These are phyloP conservation scores for Pyrenula massariospora DNA, from an alignment of 495 filamentous ascomycete species.

Conservation along the genomic window DNA sequence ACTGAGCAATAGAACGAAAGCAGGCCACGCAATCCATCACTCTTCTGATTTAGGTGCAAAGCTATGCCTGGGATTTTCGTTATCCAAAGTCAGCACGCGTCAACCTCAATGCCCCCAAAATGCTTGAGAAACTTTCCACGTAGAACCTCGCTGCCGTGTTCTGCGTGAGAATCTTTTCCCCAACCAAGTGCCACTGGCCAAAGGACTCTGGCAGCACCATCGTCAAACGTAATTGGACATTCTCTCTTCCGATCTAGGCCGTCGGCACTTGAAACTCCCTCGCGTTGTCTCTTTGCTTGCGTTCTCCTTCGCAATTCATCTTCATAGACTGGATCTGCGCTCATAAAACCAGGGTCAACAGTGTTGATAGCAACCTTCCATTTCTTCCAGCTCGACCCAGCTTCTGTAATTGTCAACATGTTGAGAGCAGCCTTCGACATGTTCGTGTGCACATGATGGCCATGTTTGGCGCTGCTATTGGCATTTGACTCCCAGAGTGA, in stretches of 20 bases:
- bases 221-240: constrained; percentile 34
- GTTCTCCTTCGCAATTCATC: constrained; percentile 3
- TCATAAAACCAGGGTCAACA: constrained; percentile 39
- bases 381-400: constrained; percentile 19
- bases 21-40: no score
- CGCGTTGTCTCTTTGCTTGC: constrained; percentile 33
- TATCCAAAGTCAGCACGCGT: not conserved
- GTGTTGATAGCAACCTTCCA: constrained; percentile 31
- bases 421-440: constrained; percentile 40
- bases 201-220: constrained; percentile 32
- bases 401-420: constrained; percentile 36
- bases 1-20: no score
- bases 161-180: not conserved
- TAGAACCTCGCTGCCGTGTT: constrained; percentile 6
- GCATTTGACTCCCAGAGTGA: constrained; percentile 23
- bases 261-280: constrained; percentile 27
- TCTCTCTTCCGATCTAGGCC: constrained; percentile 3
- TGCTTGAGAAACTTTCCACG: constrained; percentile 37
- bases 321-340: constrained; percentile 27
- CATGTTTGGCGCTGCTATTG: constrained; percentile 16
- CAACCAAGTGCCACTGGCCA: constrained; percentile 35
- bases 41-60: no score
- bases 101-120: constrained; percentile 14
- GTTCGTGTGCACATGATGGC: constrained; percentile 34
- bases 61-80: no score